These are phyloP conservation scores for Chloranthus sessilifolius DNA, from an alignment of 164 flowering plant genomes.

Conservation along the genomic window DNA sequence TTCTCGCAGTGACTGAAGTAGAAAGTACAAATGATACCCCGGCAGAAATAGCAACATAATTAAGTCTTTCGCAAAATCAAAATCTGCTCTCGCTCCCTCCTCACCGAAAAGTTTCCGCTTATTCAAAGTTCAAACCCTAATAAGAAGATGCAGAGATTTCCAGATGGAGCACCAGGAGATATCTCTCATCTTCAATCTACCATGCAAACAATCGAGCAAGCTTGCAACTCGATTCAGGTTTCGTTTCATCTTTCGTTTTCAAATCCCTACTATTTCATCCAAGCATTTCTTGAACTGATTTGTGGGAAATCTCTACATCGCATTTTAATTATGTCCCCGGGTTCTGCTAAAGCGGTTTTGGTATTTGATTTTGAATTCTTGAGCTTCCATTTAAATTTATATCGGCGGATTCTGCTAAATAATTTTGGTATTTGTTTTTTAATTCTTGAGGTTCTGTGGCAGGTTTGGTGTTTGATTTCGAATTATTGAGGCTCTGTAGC, in stretches of 20 bases:
- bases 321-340: not conserved
- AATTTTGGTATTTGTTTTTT: too few species aligned
- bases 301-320: not conserved
- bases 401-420: not conserved
- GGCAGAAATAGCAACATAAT: too few species aligned
- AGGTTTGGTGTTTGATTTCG: too few species aligned
- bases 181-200: slow-evolving; percentile 69
- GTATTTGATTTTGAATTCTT: not conserved
- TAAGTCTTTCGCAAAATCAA: too few species aligned
- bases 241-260: not conserved
- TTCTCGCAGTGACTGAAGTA: too few species aligned
- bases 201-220: slow-evolving; percentile 75
- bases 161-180: slow-evolving; percentile 27
- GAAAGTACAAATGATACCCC: too few species aligned
- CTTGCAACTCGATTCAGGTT: slow-evolving; percentile 91
- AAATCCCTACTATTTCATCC: not conserved
- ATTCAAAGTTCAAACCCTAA: too few species aligned
- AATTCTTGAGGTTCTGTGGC: too few species aligned
- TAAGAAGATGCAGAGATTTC: slow-evolving; percentile 36
- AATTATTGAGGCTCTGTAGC: too few species aligned
- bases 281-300: not conserved
- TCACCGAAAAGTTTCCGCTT: too few species aligned
- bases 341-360: not conserved
- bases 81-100: too few species aligned
- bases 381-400: not conserved